Evolutionary conservation across 257 asterid species (phyloP).

Genomic region (Thymus mandschuricus): DNA sequence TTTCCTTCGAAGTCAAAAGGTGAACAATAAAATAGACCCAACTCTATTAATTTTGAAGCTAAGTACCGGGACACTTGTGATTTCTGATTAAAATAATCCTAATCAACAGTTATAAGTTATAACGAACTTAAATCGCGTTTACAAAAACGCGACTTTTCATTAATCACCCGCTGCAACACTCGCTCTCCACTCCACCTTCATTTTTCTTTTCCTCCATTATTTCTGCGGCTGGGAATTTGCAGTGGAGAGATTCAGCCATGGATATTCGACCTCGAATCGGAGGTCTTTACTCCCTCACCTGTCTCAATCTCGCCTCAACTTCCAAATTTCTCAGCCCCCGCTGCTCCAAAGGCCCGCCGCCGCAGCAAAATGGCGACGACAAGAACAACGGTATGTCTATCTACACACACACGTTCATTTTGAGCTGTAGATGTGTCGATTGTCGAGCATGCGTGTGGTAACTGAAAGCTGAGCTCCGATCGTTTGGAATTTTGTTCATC

Average conservation of each 20-base stretch:
- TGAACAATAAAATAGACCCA: no score
- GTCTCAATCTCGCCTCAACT: constrained; percentile 35
- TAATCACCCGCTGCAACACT: background rate
- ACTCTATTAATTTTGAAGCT: no score
- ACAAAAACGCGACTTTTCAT: background rate
- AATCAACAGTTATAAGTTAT: background rate
- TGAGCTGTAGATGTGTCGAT: background rate
- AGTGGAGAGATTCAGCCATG: constrained; percentile 36
- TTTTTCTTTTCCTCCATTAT: background rate
- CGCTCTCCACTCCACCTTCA: background rate
- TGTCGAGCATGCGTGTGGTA: constrained; percentile 19
- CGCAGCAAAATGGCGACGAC: constrained; percentile 47
- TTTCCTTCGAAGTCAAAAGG: no score
- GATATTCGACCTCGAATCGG: constrained; percentile 55
- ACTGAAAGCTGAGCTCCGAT: background rate
- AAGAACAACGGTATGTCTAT: constrained; percentile 33
- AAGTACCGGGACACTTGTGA: no score
- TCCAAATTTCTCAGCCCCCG: constrained; percentile 44
- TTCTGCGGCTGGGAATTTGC: constrained; percentile 43
- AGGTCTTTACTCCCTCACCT: constrained; percentile 35
- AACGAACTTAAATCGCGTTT: background rate
- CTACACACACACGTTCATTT: background rate
- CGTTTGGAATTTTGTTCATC: background rate
- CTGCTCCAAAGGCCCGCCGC: constrained; percentile 49
- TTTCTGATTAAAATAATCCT: no score